Base-by-base conservation (phyloP, 805 yeast species). In the Kodamaea nitidulidarum region DNA sequence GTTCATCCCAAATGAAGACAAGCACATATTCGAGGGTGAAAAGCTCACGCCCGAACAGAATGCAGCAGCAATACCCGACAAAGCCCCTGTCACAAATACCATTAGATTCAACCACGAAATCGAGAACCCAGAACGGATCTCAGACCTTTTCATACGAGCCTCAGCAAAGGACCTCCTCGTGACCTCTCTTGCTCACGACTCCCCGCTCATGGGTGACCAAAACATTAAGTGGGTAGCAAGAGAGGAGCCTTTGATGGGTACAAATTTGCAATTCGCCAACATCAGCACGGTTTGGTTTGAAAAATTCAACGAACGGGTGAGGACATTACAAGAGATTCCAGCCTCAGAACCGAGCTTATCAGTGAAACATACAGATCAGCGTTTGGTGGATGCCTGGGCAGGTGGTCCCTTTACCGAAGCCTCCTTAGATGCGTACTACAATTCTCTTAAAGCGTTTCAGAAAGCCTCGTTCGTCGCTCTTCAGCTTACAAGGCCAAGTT, bases 51-150 rank as follows among this genome's bases (percentile, higher is more conserved):
- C 54, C 6, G 60, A 56, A 37, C 58, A 64, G 26, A 55, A 60
- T 35, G 48, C 41, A n/a, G 61, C 60, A 2, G 64, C 66, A 3
- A 60, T 67, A 4, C 73, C 71, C 1, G 35, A 50, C 22, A 54
- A 45, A 41, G 67, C 67, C 11, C 36, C 32, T 2, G 36, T 46
- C 15, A 44, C 41, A 3, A 22, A 38, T 12, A 26, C 45, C 4
- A 33, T 40, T 6, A 55, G 50, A 41, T 43, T 46, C 27, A 51
- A 57, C 33, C 54, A 45, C 38, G 60, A 65, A 22, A 61, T 68
- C 32, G 44, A 54, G 11, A 52, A 55, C 29, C 73, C 73, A 0
- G 58, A 60, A 18, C 53, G 54, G 31, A 51, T 61, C 3, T 56
- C 62, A n/a, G 71, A 66, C 40, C 39, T 64, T 11, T 44, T 63